Conservation (phyloP, 73 alveolate genomes). For the Paramecium bursaria region DNA sequence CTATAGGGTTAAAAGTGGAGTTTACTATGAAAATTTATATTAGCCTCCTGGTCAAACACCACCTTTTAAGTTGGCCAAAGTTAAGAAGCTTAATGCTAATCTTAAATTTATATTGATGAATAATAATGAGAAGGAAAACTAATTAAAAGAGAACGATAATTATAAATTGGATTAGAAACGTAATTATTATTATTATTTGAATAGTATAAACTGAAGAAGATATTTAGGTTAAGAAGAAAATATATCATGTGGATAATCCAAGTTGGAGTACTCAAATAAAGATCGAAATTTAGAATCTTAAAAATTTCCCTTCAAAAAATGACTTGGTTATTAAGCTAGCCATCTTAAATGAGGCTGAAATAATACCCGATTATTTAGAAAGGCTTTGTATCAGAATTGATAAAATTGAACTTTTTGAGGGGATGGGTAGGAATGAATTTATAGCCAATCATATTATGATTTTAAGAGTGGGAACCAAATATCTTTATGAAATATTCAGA, state of each 20-base stretch:
- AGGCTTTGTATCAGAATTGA: conserved; percentile 41
- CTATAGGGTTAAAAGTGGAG: conserved; percentile 22
- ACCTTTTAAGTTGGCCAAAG: conserved; percentile 42
- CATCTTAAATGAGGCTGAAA: background rate
- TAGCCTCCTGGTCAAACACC: conserved; percentile 61
- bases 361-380: conserved; percentile 27
- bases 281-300: background rate
- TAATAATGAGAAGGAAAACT: conserved; percentile 25
- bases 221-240: background rate
- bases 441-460: conserved; percentile 33
- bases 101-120: conserved; percentile 34
- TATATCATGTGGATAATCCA: conserved; percentile 38
- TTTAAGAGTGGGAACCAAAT: conserved; percentile 24
- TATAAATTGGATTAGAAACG: conserved; percentile 50
- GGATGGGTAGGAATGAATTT: conserved; percentile 8
- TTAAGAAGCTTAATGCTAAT: background rate
- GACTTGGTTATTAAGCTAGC: conserved; percentile 9
- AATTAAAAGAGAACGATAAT: conserved; percentile 20
- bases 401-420: conserved; percentile 30
- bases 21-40: conserved; percentile 20
- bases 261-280: conserved; percentile 45
- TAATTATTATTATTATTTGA: no score
- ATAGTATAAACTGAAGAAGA: conserved; percentile 59
- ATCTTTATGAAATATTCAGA: conserved; percentile 4
- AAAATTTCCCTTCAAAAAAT: background rate